Evolutionary conservation across 495 filamentous ascomycete species (phyloP).

Genomic region (Elaphomyces granulatus): DNA sequence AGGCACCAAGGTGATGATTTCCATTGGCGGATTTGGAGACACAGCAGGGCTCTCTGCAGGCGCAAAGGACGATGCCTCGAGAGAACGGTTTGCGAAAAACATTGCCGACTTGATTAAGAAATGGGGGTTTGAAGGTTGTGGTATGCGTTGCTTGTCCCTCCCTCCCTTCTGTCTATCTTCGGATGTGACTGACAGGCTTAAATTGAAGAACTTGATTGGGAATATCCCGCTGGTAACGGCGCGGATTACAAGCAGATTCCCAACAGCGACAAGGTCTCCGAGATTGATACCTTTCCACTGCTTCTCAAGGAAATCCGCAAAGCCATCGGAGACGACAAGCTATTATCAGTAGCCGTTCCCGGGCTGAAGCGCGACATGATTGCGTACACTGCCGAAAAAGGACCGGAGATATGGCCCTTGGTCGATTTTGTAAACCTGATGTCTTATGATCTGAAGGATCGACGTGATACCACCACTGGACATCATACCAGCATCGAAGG

Average conservation of each 20-base stretch:
- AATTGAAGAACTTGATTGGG: constrained; percentile 66
- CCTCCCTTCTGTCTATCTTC: background rate
- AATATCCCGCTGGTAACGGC: constrained; percentile 69
- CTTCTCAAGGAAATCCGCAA: constrained; percentile 45
- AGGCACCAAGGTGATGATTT: constrained; percentile 50
- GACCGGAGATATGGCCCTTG: constrained; percentile 46
- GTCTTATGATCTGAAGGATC: constrained; percentile 69
- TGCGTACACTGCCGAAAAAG: constrained; percentile 48
- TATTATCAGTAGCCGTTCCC: constrained; percentile 58
- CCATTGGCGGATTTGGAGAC: constrained; percentile 66
- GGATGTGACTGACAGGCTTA: too few species aligned
- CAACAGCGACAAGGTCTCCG: constrained; percentile 44
- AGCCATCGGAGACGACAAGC: constrained; percentile 42
- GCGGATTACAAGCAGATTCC: constrained; percentile 56
- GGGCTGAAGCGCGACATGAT: constrained; percentile 57
- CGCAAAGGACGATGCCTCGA: constrained; percentile 37
- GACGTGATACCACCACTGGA: constrained; percentile 50
- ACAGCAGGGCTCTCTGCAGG: constrained; percentile 44
- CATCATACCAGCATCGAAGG: constrained; percentile 48
- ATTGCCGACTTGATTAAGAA: constrained; percentile 45
- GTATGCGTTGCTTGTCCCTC: constrained; percentile 3
- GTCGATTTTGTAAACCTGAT: constrained; percentile 69
- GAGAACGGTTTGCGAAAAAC: constrained; percentile 47
- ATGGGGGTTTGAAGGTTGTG: constrained; percentile 47
- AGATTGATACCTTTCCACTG: constrained; percentile 50